Base-by-base conservation (phyloP, 2,329 filamentous ascomycete species). In the Paraphoma sp. region DNA sequence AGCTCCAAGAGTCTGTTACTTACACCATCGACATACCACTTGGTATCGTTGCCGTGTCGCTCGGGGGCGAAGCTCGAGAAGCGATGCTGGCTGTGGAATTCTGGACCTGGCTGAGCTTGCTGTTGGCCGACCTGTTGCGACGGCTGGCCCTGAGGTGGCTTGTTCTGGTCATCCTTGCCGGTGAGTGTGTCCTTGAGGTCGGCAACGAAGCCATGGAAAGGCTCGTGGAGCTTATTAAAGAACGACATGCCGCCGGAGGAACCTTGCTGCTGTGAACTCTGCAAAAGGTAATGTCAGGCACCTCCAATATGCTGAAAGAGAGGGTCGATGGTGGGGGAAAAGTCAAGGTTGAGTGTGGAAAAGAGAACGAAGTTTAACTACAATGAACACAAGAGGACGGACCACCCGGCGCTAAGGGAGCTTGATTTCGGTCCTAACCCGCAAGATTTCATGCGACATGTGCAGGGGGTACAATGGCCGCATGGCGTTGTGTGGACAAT, bases 21-120 rank as follows among this genome's bases (percentile, higher is more conserved):
- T 23, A 23, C 23, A 6, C 89, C 92, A 71, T 95, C 91, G 16
- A 95, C 90, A 76, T 90, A 93, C 91, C 92, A 96, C 81, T 96
- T 96, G 60, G 86, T 87, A 61, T 87, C 81, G 70, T 92, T 89
- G 54, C 89, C 89, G 31, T 85, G 84, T 17, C 90, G 85, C 68
- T 88, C 84, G 1, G 90, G 87, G 1, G 90, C 90, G 79, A 96
- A 96, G 56, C 83, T 85, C 47, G 81, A 76, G 68, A 82, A 87
- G 51, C 84, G 80, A 62, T 86, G 79, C 56, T 82, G 70, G 36
- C 63, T 57, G 52, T 82, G 78, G 53, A 76, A 76, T 50, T 76
- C 71, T 57, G 81, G 76, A 14, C 66, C 68, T 5, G 66, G 68
- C 53, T 67, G 67, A 16, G 63, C 40, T 45, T 54, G 58, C n/a